Evolutionary conservation across 2,329 filamentous ascomycete species (phyloP).

Genomic region (Apiospora pterosperma): DNA sequence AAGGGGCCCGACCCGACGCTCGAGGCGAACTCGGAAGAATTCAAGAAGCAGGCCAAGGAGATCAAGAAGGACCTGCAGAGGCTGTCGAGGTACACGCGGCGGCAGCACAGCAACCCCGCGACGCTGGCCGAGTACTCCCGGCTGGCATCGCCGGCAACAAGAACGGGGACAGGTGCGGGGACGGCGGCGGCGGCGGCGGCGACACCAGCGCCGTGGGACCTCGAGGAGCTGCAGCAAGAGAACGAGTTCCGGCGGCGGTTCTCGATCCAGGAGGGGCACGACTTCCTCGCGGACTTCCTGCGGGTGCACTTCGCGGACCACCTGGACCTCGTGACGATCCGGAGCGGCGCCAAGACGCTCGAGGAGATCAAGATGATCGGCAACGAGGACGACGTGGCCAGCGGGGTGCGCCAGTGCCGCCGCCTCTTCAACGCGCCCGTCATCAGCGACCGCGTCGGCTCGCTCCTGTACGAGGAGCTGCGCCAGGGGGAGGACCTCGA

Average conservation of each 20-base stretch:
- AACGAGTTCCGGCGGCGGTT: conserved; percentile 4
- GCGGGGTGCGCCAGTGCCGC: conserved; percentile 14
- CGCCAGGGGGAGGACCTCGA: conserved; percentile 15
- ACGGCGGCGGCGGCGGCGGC: no score
- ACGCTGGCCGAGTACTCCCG: neutral
- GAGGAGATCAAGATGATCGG: conserved; percentile 20
- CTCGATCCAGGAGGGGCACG: conserved; percentile 8
- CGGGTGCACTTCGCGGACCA: conserved; percentile 12
- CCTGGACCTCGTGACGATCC: conserved; percentile 12
- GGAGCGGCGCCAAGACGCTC: conserved; percentile 9
- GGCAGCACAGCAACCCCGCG: conserved; percentile 2
- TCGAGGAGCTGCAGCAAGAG: conserved; percentile 1
- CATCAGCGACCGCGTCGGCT: conserved; percentile 15
- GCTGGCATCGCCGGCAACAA: no score
- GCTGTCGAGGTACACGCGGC: conserved; percentile 1
- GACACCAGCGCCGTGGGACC: neutral
- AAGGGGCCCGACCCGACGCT: neutral
- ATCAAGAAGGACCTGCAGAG: conserved; percentile 9
- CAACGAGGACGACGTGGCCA: conserved; percentile 12
- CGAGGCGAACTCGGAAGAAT: conserved; percentile 7
- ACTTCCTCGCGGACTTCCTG: conserved; percentile 15
- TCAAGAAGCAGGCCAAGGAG: conserved; percentile 7
- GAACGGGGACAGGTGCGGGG: no score
- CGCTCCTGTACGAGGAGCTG: conserved; percentile 16
- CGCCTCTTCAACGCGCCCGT: conserved; percentile 19